phyloP scores from a whole-genome alignment of 2,329 filamentous ascomycete species.

The Emmonsiellopsis sp. region DNA sequence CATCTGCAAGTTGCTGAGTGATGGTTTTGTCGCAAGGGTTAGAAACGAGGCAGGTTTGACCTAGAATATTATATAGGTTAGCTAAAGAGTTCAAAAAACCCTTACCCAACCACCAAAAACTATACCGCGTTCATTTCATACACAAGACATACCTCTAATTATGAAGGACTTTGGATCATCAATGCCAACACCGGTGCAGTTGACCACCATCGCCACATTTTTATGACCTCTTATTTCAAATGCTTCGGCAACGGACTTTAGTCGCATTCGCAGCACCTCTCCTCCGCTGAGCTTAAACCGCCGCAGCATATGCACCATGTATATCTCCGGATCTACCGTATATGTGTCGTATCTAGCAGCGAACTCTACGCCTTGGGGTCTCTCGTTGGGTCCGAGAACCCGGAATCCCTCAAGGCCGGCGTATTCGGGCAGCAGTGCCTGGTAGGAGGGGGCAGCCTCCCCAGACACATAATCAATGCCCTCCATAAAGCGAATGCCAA shows the following conservation, averaged over 20 bases:
- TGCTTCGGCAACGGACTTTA: conserved; percentile 23
- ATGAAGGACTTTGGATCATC: conserved; percentile 34
- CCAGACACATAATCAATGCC: conserved; percentile 34
- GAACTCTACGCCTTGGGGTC: conserved; percentile 30
- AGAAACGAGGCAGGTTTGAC: conserved; percentile 40
- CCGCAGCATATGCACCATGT: conserved; percentile 33
- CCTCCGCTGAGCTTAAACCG: conserved; percentile 34
- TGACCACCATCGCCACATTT: conserved; percentile 30
- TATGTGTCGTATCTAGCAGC: conserved; percentile 34
- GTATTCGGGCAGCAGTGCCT: conserved; percentile 29
- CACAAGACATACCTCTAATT: conserved; percentile 28
- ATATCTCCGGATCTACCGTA: conserved; percentile 36
- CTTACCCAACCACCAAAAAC: not conserved
- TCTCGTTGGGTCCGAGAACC: conserved; percentile 19
- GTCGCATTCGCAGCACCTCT: conserved; percentile 12
- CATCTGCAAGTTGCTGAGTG: conserved; percentile 55
- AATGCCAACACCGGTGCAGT: conserved; percentile 38
- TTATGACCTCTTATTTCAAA: conserved; percentile 25
- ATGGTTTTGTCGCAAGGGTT: conserved; percentile 39
- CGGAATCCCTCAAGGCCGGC: conserved; percentile 28
- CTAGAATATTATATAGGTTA: conserved; percentile 12
- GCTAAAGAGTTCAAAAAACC: not conserved
- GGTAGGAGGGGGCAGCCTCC: conserved; percentile 13
- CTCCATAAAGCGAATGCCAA: conserved; percentile 28
- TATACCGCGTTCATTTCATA: not conserved